These are phyloP conservation scores for Dimocarpus longan DNA, from an alignment of 345 rosid species.

Conservation along the genomic window DNA sequence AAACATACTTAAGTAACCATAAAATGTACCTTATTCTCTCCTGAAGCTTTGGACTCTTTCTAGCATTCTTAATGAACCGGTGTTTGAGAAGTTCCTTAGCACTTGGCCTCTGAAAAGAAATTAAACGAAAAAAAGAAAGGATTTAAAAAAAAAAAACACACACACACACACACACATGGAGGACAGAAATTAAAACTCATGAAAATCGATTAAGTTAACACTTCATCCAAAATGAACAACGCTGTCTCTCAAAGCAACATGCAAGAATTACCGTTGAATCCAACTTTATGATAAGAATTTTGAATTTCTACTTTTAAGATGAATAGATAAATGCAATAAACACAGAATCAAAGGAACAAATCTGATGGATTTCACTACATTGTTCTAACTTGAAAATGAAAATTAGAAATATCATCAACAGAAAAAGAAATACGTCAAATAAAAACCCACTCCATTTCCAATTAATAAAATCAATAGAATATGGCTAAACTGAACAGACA, in stretches of 20 bases:
- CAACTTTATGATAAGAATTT: slow-evolving; percentile 1
- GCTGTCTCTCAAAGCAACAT: not conserved
- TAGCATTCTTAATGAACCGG: slow-evolving; percentile 80
- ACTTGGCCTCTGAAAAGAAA: slow-evolving; percentile 77
- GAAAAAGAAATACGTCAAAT: not conserved
- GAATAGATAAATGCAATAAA: not conserved
- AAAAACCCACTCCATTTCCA: not conserved
- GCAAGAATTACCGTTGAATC: not conserved
- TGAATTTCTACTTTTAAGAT: not conserved
- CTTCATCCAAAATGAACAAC: slow-evolving; percentile 9
- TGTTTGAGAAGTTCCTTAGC: slow-evolving; percentile 96
- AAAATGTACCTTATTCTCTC: slow-evolving; percentile 87
- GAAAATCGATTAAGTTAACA: slow-evolving; percentile 1
- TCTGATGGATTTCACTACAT: not conserved
- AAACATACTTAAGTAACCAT: not conserved
- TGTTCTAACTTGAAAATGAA: not conserved
- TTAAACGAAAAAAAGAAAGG: slow-evolving; percentile 11
- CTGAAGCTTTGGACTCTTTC: slow-evolving; percentile 85
- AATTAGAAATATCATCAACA: not conserved
- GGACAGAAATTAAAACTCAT: slow-evolving; percentile 13
- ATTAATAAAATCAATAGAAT: not conserved
- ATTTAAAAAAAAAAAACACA: no score
- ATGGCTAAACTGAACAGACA: not conserved
- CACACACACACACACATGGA: slow-evolving; percentile 14
- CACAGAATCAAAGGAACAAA: not conserved